Evolutionary conservation across 768 basidiomycete genomes (phyloP), one percentile per base, ranked within the genome.

Genomic region (Naganishia antarctica): DNA sequence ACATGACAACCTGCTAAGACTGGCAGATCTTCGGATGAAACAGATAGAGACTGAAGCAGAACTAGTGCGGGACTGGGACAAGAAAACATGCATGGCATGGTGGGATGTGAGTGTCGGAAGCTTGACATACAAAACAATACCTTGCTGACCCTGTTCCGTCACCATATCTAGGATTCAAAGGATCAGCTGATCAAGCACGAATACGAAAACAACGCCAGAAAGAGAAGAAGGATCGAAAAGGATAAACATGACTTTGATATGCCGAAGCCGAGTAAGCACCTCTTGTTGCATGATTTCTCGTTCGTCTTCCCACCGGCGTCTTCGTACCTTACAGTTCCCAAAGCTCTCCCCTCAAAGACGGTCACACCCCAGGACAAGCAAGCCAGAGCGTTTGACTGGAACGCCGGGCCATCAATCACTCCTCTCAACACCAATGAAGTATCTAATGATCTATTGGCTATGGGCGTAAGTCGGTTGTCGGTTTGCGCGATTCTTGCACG

Each of bases 121-220:
- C 51, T 12, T 44, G 12, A 8, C 43, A 45, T 21, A 15, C n/a
- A 3, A 9, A 41, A 23, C 34, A 26, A 13, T n/a, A 28, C 28
- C 65, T 9, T 64, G 66, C 29, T 47, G 12, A 43, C 46, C 65
- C 37, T 67, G 47, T 25, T 58, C 31, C 34, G 9, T 61, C 61
- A 47, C 12, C 37, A 63, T 23, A 21, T 47, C 28, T 73, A 92
- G 90, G 78, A 86, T 64, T 81, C 87, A 26, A 82, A 88, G 58
- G 88, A 91, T 69, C 85, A 87, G 50, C 78, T 93, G 13, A 88
- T 93, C 71, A 87, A 84, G 1, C 86, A 88, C 15, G 89, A 94
- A 86, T 87, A 93, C 62, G 85, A 92, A 0, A 89, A 93, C 70
- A 87, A 88, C 6, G 92, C 94, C 73, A 81, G 94, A 68, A 91